Evolutionary conservation across 2,329 filamentous ascomycete genomes (phyloP), one percentile per base, ranked within the genome.

Genomic region (Alternaria infectoria): DNA sequence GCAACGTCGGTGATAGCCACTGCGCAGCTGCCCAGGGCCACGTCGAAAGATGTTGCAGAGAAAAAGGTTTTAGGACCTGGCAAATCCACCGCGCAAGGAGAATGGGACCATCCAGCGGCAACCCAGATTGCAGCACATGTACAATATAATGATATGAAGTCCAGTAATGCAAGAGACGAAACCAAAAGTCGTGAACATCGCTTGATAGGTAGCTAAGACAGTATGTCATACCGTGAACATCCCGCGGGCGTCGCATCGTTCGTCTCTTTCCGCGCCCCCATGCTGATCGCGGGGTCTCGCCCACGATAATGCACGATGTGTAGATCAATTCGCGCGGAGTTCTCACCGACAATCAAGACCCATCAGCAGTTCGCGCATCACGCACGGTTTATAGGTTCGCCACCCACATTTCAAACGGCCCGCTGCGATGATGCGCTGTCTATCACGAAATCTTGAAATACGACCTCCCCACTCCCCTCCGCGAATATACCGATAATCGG

Each of bases 401-500:
- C 28, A 23, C 49, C 23, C 28, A 23, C 49, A 36, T 36, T 10
- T 40, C 30, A 52, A 21, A 36, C 49, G 49, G 49, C 30, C 49
- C 49, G 19, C 49, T 32, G 19, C 28, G 30, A 36, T n/a, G 28
- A 51, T 32, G 49, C 17, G 12, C 26, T 13, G 45, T 58, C 54
- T 17, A 57, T 12, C 7, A 10, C n/a, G 15, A 62, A 47, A 43
- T 25, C n/a, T 17, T 10, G 23, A 17, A 47, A 58, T 5, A 9
- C 40, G 7, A 54, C 15, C 23, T 58, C 55, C 21, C 25, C 36
- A 9, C 36, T 3, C 6, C 28, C 36, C 40, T 63, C 44, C 21
- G 54, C 66, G 51, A 59, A 69, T 11, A 68, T 5, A 10, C 65
- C 67, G 13, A 68, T 25, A 26, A 68, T 54, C 6, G 65, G 68